Evolutionary conservation across 306 rosid species (phyloP).

Genomic region (Styphnolobium japonicum): DNA sequence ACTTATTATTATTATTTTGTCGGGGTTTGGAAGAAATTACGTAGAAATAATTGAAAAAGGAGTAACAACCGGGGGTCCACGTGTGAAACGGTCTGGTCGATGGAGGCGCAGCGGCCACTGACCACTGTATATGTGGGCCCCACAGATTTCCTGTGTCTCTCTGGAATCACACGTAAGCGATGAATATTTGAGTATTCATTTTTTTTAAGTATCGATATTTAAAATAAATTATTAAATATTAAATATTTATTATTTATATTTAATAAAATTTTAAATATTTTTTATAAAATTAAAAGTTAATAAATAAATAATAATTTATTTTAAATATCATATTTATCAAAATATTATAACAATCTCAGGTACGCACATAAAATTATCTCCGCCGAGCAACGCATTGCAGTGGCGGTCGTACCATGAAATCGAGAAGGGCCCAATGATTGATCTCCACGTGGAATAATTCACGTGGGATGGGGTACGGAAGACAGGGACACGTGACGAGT

Average conservation of each 20-base stretch:
- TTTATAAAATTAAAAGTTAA: no score
- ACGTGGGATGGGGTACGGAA: background rate
- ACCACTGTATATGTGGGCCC: constrained; percentile 7
- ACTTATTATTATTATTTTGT: no score
- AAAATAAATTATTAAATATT: no score
- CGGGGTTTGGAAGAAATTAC: background rate
- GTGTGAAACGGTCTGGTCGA: background rate
- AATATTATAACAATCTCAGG: no score
- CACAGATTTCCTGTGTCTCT: background rate
- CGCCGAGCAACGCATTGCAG: no score
- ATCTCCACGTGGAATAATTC: background rate
- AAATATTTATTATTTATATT: no score
- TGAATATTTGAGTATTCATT: no score
- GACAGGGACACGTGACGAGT: background rate
- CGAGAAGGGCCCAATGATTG: background rate
- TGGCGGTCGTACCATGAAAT: background rate
- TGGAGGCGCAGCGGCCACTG: constrained; percentile 36
- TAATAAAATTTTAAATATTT: no score
- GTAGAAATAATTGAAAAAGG: background rate
- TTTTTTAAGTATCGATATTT: no score
- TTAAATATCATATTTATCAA: no score
- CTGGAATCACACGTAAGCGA: background rate
- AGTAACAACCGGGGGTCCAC: background rate
- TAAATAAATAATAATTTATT: no score
- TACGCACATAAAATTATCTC: background rate